A percentile compares a stretch with the other conserved stretches of the same genome.
Evolutionary conservation across 2,329 filamentous ascomycete species (phyloP).

Genomic region (Aspergillus sp.): DNA sequence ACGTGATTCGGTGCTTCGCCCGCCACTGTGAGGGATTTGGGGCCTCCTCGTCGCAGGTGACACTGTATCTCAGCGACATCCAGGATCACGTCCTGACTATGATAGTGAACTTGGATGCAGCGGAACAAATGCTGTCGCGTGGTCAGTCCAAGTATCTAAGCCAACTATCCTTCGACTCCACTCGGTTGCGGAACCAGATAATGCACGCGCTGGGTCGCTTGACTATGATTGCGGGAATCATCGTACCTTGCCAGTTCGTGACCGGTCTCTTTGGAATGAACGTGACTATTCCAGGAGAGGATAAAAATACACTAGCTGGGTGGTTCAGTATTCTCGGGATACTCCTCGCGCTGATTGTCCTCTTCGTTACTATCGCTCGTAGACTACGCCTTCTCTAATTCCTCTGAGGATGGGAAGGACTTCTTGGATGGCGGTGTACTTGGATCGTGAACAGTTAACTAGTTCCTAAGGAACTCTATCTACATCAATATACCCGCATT

Average conservation of each 20-base stretch:
- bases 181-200: constrained; percentile 77
- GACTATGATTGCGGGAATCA: constrained; percentile 82
- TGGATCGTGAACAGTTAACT: too few relatives aligned
- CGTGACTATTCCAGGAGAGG: constrained; percentile 39
- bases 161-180: constrained; percentile 84
- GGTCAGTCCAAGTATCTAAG: constrained; percentile 92
- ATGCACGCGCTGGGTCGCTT: constrained; percentile 88
- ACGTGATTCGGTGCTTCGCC: constrained; percentile 91
- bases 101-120: constrained; percentile 89
- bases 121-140: constrained; percentile 91
- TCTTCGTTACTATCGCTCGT: too few relatives aligned
- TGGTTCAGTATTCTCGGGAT: constrained; percentile 44
- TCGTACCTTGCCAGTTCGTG: constrained; percentile 88
- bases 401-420: too few relatives aligned
- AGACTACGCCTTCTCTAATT: too few relatives aligned
- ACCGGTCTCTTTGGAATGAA: constrained; percentile 57
- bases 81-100: constrained; percentile 98
- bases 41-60: constrained; percentile 87
- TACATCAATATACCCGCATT: too few relatives aligned
- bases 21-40: constrained; percentile 95
- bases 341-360: constrained; percentile 32
- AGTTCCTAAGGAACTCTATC: too few relatives aligned
- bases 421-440: too few relatives aligned
- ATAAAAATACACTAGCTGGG: constrained; percentile 30
- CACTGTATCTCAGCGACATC: constrained; percentile 89